Evolutionary conservation across 2,329 filamentous ascomycete genomes (phyloP).

Genomic region (Trichoderma arundinaceum): DNA sequence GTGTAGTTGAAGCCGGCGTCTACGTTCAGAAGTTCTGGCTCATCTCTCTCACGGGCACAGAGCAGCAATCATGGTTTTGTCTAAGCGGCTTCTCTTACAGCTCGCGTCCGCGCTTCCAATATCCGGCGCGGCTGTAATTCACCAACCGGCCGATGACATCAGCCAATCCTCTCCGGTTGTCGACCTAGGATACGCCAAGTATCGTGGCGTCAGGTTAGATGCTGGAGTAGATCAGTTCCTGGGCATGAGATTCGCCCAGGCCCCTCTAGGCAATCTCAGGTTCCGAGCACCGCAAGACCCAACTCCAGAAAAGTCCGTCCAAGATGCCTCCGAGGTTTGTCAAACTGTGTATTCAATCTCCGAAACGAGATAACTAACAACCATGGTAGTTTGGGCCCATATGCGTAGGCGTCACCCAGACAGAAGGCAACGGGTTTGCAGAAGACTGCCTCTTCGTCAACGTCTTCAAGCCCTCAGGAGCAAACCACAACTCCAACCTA

Average conservation of each 20-base stretch:
- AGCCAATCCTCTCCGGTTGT: conserved; percentile 32
- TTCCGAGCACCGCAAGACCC: conserved; percentile 58
- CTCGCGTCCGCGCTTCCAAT: neutral
- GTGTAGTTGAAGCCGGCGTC: neutral
- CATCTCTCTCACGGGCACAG: neutral
- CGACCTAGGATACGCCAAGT: conserved; percentile 54
- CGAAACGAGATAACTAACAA: neutral
- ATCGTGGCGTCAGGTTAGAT: conserved; percentile 47
- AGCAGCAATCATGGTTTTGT: conserved; percentile 1
- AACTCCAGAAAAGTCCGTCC: conserved; percentile 40
- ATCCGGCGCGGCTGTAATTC: neutral
- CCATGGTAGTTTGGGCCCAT: conserved; percentile 50
- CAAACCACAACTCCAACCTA: conserved; percentile 40
- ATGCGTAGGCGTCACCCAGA: conserved; percentile 49
- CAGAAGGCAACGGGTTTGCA: conserved; percentile 28
- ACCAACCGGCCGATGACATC: neutral
- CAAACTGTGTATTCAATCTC: no score
- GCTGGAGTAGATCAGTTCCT: conserved; percentile 53
- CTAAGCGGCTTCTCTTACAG: neutral
- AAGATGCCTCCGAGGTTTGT: conserved; percentile 47
- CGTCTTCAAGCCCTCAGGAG: conserved; percentile 52
- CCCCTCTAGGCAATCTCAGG: conserved; percentile 57
- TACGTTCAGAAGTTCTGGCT: neutral
- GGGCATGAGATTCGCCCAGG: conserved; percentile 57
- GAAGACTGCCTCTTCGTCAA: conserved; percentile 59